A percentile compares a stretch with the other conserved stretches of the same genome.
Conservation (phyloP, 306 rosid genomes). For the Medicago truncatula region DNA sequence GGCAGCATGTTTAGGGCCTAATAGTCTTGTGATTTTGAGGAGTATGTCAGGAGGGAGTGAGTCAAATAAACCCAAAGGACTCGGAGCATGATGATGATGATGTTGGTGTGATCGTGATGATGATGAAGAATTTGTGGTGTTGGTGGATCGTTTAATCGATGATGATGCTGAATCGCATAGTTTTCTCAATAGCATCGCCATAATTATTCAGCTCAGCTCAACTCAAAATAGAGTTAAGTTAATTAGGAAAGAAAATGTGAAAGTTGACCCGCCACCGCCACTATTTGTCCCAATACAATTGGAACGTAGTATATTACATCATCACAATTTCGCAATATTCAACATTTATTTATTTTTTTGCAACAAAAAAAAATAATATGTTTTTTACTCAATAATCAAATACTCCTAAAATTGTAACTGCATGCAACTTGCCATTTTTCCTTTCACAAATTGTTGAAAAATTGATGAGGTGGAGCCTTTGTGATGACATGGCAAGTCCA, state of each 20-base stretch:
- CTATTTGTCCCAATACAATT: not conserved
- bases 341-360: no score
- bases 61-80: slow-evolving; percentile 54
- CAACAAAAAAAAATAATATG: no score
- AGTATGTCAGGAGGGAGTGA: slow-evolving; percentile 65
- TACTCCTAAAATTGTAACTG: no score
- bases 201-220: not conserved
- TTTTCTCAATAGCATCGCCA: slow-evolving; percentile 60
- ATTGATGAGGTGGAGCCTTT: no score
- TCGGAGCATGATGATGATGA: not conserved
- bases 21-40: slow-evolving; percentile 56
- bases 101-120: not conserved
- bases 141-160: not conserved
- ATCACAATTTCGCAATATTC: no score
- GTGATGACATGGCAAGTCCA: no score
- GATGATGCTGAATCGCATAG: slow-evolving; percentile 62
- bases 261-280: not conserved
- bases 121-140: not conserved
- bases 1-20: slow-evolving; percentile 75
- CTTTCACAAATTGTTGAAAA: no score
- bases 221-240: not conserved
- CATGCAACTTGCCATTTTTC: no score
- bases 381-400: no score
- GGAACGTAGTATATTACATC: not conserved
- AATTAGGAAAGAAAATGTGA: not conserved